A percentile compares a stretch with the other conserved stretches of the same genome.
Evolutionary conservation across 805 yeast species (phyloP).

Genomic region (Naumovozyma dairenensis): DNA sequence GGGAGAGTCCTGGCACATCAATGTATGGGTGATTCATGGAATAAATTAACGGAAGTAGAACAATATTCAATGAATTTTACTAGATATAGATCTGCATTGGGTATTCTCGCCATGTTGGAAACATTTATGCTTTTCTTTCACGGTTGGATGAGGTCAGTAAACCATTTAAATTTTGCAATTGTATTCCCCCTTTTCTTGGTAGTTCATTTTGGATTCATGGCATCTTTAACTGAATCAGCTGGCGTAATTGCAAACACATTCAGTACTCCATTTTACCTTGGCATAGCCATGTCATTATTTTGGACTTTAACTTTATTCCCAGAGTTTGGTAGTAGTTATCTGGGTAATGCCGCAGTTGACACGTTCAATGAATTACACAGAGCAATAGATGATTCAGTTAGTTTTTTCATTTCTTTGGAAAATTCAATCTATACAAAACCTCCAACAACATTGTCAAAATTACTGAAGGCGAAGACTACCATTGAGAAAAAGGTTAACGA

Average conservation of each 20-base stretch:
- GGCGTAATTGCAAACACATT: slow-evolving; percentile 29
- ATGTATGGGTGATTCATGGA: slow-evolving; percentile 28
- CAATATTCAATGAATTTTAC: slow-evolving; percentile 25
- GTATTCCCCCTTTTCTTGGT: slow-evolving; percentile 41
- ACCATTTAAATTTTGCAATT: slow-evolving; percentile 37
- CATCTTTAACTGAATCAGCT: slow-evolving; percentile 26
- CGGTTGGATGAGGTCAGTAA: slow-evolving; percentile 41
- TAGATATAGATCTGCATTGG: slow-evolving; percentile 33
- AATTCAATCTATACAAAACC: slow-evolving; percentile 10
- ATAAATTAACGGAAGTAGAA: slow-evolving; percentile 22
- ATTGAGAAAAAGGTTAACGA: slow-evolving; percentile 28
- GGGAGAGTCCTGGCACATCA: slow-evolving; percentile 34
- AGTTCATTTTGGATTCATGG: slow-evolving; percentile 40
- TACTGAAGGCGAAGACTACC: slow-evolving; percentile 28
- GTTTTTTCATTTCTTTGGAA: slow-evolving; percentile 30
- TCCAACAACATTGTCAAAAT: slow-evolving; percentile 24
- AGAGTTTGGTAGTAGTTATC: slow-evolving; percentile 41
- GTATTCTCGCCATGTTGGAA: slow-evolving; percentile 37
- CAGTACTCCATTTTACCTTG: slow-evolving; percentile 37
- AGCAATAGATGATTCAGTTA: slow-evolving; percentile 32
- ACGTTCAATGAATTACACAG: slow-evolving; percentile 33
- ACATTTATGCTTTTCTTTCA: slow-evolving; percentile 37
- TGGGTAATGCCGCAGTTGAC: slow-evolving; percentile 36
- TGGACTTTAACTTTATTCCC: slow-evolving; percentile 39
- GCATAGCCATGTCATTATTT: slow-evolving; percentile 36